phyloP scores from a whole-genome alignment of 2,329 filamentous ascomycete species.

The Laburnicola sp. region DNA sequence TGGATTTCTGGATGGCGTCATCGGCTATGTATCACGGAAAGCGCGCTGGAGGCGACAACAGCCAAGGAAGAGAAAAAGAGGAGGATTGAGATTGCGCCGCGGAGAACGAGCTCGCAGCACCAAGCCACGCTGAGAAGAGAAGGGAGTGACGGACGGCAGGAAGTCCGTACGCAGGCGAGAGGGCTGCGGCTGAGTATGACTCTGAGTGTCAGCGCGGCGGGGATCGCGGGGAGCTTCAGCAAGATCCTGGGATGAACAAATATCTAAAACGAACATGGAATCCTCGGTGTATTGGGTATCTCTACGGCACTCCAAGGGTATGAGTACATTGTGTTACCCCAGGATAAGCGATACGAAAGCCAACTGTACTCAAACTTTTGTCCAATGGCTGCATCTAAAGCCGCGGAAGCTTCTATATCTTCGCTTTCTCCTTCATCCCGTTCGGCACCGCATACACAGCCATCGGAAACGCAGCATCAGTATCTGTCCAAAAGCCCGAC shows the following conservation, averaged over 20 bases:
- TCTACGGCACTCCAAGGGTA: neutral
- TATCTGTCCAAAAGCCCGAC: slow-evolving; percentile 28
- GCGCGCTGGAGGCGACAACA: neutral
- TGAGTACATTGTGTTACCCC: no score
- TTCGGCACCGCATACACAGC: slow-evolving; percentile 25
- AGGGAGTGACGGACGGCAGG: slow-evolving; percentile 31
- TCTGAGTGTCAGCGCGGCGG: slow-evolving; percentile 31
- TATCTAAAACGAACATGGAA: neutral
- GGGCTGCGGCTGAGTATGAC: slow-evolving; percentile 39
- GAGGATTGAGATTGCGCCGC: slow-evolving; percentile 7
- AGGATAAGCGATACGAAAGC: no score
- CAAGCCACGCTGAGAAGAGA: slow-evolving; percentile 30
- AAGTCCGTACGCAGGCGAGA: slow-evolving; percentile 31
- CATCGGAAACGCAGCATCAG: slow-evolving; percentile 35
- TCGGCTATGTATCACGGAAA: neutral
- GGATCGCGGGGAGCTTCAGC: slow-evolving; percentile 18
- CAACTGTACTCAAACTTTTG: no score
- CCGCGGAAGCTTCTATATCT: neutral
- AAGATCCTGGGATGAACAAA: slow-evolving; percentile 23
- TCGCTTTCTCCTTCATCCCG: slow-evolving; percentile 7
- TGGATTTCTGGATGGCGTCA: slow-evolving; percentile 33
- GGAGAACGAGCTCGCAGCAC: slow-evolving; percentile 21
- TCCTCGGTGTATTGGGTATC: slow-evolving; percentile 3
- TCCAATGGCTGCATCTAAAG: neutral
- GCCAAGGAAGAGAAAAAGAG: neutral